phyloP scores from a whole-genome alignment of 257 asterid species.

The Nicotiana sylvestris region DNA sequence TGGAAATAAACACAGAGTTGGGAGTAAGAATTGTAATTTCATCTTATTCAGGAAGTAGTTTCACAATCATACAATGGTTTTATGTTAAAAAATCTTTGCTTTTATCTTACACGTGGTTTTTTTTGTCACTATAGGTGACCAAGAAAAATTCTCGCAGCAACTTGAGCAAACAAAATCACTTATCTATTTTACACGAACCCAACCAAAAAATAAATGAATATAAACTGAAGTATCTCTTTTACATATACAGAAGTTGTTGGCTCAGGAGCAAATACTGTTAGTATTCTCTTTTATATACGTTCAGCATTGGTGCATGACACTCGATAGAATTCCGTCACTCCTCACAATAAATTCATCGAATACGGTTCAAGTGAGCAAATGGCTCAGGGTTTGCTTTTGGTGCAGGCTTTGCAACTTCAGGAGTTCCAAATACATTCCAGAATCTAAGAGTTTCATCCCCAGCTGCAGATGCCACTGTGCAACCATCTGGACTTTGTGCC shows the following conservation, averaged over 20 bases:
- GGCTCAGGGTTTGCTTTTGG: conserved; percentile 34
- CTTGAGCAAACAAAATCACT: neutral
- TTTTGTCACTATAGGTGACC: neutral
- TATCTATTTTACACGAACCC: neutral
- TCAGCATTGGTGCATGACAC: neutral
- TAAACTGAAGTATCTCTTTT: neutral
- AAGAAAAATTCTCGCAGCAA: neutral
- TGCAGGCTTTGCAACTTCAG: conserved; percentile 45
- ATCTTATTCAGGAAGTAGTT: neutral
- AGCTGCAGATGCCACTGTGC: conserved; percentile 63
- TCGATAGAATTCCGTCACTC: neutral
- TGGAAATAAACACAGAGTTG: neutral
- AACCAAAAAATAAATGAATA: neutral
- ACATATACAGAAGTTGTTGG: conserved; percentile 1
- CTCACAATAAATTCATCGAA: conserved; percentile 21
- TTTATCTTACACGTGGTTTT: neutral
- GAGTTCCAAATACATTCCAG: conserved; percentile 57
- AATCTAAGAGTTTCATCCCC: conserved; percentile 51
- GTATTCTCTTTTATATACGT: no score
- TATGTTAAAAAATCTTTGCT: neutral
- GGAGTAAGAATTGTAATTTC: neutral
- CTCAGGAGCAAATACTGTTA: neutral
- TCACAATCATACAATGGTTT: neutral
- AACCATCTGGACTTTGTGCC: conserved; percentile 70
- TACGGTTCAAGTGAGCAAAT: conserved; percentile 43